Evolutionary conservation across 208 protist genomes (phyloP).

Genomic region (Naegleria gruberi): DNA sequence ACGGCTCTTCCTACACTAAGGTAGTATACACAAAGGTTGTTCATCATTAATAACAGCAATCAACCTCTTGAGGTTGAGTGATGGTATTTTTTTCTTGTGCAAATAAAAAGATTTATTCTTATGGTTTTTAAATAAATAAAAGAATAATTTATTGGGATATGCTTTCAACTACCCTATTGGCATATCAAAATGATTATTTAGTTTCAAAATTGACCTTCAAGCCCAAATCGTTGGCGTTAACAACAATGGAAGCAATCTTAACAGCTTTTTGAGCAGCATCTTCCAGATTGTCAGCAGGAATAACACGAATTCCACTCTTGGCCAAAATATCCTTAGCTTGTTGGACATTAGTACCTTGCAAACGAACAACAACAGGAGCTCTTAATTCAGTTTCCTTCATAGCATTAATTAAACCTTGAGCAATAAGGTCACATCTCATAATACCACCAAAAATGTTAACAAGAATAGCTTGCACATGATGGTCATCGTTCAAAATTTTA

Average conservation of each 20-base stretch:
- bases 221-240: neutral
- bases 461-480: slow-evolving; percentile 85
- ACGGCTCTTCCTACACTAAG: neutral
- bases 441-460: slow-evolving; percentile 99
- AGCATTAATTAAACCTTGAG: slow-evolving; percentile 86
- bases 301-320: slow-evolving; percentile 55
- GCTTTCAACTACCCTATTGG: too few relatives aligned
- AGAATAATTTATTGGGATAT: too few relatives aligned
- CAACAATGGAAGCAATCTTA: neutral
- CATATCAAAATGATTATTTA: neutral
- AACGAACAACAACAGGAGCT: slow-evolving; percentile 85
- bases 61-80: too few relatives aligned
- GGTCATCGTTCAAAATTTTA: slow-evolving; percentile 89
- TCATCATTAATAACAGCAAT: neutral
- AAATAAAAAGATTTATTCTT: neutral
- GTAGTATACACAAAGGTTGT: neutral
- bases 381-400: slow-evolving; percentile 63
- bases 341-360: slow-evolving; percentile 89
- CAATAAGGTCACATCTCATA: slow-evolving; percentile 97
- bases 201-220: neutral
- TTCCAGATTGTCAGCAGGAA: slow-evolving; percentile 52
- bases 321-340: slow-evolving; percentile 83
- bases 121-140: neutral
- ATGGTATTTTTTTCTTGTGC: too few relatives aligned
- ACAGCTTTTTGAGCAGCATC: slow-evolving; percentile 44